phyloP scores from a whole-genome alignment of 176 grass and related monocot genomes.

The Carex pumila region DNA sequence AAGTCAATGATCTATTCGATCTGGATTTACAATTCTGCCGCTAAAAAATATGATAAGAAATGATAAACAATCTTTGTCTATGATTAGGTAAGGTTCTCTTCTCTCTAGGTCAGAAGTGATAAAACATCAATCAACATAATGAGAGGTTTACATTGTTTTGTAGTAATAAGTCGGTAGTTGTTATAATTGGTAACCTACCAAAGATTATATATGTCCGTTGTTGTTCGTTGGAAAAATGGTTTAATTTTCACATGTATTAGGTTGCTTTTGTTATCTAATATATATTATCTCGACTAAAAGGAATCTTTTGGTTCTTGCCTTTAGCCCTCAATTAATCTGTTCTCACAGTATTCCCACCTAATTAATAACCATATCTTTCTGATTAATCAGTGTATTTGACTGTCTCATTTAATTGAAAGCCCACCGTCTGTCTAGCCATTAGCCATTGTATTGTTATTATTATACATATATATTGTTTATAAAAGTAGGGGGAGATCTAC shows the following conservation, averaged over 20 bases:
- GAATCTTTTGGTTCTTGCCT: background rate
- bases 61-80: background rate
- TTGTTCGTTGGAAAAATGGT: background rate
- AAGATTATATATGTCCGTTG: background rate
- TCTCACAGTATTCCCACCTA: background rate
- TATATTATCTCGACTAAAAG: background rate
- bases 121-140: background rate
- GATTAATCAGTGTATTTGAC: background rate
- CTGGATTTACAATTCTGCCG: background rate
- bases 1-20: background rate
- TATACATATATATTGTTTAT: too few relatives aligned
- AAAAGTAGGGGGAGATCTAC: too few relatives aligned
- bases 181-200: slow-evolving; percentile 7
- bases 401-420: too few relatives aligned
- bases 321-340: background rate
- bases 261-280: background rate
- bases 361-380: background rate
- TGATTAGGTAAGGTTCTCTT: background rate
- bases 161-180: background rate
- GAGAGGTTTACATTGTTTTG: background rate
- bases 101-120: background rate
- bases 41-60: background rate
- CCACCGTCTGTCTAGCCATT: too few relatives aligned
- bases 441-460: too few relatives aligned
- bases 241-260: background rate